Base-by-base conservation (phyloP, 2,329 filamentous ascomycete species). In the Aspergillus quadricinctus region DNA sequence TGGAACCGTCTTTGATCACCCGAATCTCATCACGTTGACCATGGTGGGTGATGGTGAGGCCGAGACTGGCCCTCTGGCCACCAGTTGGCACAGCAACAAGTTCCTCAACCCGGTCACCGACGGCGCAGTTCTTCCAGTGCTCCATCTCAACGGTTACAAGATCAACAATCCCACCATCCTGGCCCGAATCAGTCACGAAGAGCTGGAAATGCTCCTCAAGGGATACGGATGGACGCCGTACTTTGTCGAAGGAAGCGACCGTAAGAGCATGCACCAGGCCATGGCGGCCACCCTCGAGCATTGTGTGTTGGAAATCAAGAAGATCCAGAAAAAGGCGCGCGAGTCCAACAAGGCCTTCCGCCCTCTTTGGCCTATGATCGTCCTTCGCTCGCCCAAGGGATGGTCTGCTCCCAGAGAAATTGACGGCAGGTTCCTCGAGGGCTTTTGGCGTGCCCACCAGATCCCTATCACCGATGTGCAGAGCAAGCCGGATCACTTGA, bases 121-220 rank as follows among this genome's bases (percentile, higher is more conserved):
- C 65, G 89, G 89, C 29, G 89, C 88, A 40, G 89, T 92, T 7
- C 79, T 92, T 1, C 89, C 89, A 0, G 85, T 92, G 5, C 80
- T 92, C 10, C 88, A 92, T 71, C 79, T 92, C 35, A 92, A 92
- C 65, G 89, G 89, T 49, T 92, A 92, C 81, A 92, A 92, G 79
- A 92, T 92, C 78, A 89, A 90, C 78, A 90, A 90, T 72, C 88
- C 88, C 8, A 92, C 86, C 4, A 69, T 92, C 0, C 81, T 92
- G 17, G 85, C 88, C 14, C 84, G 89, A 62, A 87, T 92, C 67
- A 83, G 83, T 46, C 88, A 91, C 69, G 83, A 88, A 59, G 89
- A 92, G 73, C 79, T 92, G 5, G 81, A 85, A 63, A 77, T 80
- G 25, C 78, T 92, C 19, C 88, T 92, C 72, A 61, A 83, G 45